phyloP scores from a whole-genome alignment of 1,284 basidiomycete species.

The Polyporus tsugae region DNA sequence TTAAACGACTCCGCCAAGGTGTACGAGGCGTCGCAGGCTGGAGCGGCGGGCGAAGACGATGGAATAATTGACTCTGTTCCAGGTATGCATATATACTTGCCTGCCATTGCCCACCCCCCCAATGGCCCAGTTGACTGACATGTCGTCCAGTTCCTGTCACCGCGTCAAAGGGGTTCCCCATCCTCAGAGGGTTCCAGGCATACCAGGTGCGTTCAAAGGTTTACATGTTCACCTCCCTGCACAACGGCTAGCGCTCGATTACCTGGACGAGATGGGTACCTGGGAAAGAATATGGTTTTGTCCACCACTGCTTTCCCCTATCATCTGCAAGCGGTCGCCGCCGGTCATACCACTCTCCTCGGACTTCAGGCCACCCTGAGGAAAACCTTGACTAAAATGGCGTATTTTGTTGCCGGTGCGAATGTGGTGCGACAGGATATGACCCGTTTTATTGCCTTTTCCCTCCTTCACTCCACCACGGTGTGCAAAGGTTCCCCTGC shows the following conservation, averaged over 20 bases:
- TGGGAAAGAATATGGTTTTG: neutral
- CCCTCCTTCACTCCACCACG: neutral
- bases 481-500: neutral
- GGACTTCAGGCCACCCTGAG: neutral
- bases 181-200: constrained; percentile 24
- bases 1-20: constrained; percentile 20
- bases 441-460: neutral
- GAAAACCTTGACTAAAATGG: neutral
- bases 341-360: neutral
- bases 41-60: neutral
- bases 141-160: neutral
- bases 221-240: neutral
- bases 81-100: constrained; percentile 12
- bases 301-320: neutral
- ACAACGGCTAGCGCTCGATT: neutral
- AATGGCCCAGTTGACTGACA: neutral
- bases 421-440: neutral
- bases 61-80: constrained; percentile 10
- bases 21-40: constrained; percentile 7
- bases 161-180: constrained; percentile 12
- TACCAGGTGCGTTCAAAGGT: constrained; percentile 16
- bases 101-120: neutral
- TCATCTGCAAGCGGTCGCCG: neutral
- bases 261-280: too few relatives aligned
- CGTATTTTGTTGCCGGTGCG: neutral